phyloP scores from a whole-genome alignment of 148 eudicot species.

The Oxyria digyna region DNA sequence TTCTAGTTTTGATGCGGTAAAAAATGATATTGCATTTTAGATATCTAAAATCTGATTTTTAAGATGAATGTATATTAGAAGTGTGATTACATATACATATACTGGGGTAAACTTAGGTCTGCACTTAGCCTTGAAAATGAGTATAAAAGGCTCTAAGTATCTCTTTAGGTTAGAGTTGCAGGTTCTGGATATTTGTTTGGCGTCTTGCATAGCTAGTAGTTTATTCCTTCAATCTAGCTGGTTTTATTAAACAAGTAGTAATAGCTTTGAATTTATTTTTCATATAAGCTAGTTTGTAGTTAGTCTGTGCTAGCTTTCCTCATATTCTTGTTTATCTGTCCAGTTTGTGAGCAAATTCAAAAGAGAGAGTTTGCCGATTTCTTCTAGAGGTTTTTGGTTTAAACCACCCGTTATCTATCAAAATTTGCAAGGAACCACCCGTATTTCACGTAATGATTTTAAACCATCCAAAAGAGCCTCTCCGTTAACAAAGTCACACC shows the following conservation, averaged over 20 bases:
- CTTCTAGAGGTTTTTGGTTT: too few relatives aligned
- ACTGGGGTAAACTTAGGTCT: not conserved
- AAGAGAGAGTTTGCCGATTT: not conserved
- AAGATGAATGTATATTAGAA: too few relatives aligned
- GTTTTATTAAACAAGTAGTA: not conserved
- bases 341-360: not conserved
- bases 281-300: not conserved
- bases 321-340: too few relatives aligned
- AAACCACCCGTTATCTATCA: too few relatives aligned
- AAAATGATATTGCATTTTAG: not conserved
- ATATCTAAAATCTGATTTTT: not conserved
- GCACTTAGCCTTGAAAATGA: not conserved
- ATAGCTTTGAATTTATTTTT: not conserved
- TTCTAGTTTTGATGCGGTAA: not conserved
- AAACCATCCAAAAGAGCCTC: too few relatives aligned
- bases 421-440: too few relatives aligned
- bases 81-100: not conserved
- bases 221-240: not conserved
- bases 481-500: too few relatives aligned
- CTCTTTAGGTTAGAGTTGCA: too few relatives aligned
- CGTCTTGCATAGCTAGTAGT: too few relatives aligned
- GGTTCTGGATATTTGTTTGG: not conserved
- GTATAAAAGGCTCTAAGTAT: too few relatives aligned
- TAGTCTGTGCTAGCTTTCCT: too few relatives aligned
- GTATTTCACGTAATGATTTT: too few relatives aligned